Conservation (phyloP, 306 rosid genomes). For the Dalbergia cochinchinensis region DNA sequence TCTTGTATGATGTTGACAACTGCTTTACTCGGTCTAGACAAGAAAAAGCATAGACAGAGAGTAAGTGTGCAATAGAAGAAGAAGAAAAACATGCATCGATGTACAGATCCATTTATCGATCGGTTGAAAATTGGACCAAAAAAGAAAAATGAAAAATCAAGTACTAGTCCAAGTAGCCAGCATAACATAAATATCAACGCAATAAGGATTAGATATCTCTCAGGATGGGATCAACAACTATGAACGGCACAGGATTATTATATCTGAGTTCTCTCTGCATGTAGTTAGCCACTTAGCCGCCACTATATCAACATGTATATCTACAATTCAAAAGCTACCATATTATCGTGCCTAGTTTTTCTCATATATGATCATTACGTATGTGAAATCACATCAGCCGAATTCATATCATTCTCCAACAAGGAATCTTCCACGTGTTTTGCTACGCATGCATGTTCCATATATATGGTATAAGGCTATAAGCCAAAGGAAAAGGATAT, state of each 20-base stretch:
- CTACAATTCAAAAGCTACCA: constrained; percentile 24
- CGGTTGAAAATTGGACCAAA: neutral
- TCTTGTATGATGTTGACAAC: constrained; percentile 3
- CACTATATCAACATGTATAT: constrained; percentile 38
- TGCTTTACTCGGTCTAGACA: neutral
- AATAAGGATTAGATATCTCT: constrained; percentile 13
- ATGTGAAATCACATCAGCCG: constrained; percentile 39
- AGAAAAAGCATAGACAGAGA: constrained; percentile 13
- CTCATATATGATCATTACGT: constrained; percentile 49
- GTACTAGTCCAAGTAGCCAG: neutral
- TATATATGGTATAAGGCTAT: neutral
- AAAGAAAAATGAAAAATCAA: no score
- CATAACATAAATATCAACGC: neutral
- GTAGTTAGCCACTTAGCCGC: constrained; percentile 12
- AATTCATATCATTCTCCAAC: constrained; percentile 19
- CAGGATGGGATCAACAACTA: neutral
- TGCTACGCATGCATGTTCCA: constrained; percentile 12
- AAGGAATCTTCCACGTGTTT: neutral
- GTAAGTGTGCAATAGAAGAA: neutral
- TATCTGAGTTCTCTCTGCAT: neutral
- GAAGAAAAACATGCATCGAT: constrained; percentile 1
- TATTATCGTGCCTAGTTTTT: constrained; percentile 16
- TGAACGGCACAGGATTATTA: constrained; percentile 10
- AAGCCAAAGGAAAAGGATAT: no score
- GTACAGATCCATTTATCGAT: neutral